phyloP scores from a whole-genome alignment of 192 early-diverging fungal genomes.

The Umbelopsis sp. region DNA sequence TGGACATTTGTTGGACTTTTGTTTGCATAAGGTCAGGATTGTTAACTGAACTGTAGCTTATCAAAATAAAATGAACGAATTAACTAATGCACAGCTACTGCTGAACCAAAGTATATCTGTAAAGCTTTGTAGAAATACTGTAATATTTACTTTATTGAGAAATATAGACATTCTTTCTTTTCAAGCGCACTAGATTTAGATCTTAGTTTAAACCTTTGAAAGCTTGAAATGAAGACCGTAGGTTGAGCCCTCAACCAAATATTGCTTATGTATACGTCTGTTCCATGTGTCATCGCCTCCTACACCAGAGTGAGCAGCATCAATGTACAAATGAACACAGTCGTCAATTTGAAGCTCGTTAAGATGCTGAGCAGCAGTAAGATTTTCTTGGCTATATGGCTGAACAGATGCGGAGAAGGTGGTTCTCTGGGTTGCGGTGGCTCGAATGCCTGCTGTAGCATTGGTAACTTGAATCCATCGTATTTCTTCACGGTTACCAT shows the following conservation, averaged over 20 bases:
- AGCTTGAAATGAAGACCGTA: conserved; percentile 13
- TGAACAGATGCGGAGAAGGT: conserved; percentile 12
- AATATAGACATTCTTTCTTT: neutral
- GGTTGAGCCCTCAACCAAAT: conserved; percentile 12
- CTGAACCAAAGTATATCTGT: too few relatives aligned
- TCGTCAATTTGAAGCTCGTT: conserved; percentile 17
- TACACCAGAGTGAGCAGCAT: conserved; percentile 15
- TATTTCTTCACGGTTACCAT: conserved; percentile 16
- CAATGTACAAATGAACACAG: conserved; percentile 7
- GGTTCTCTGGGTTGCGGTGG: neutral
- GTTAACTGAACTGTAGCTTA: too few relatives aligned
- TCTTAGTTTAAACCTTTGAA: neutral
- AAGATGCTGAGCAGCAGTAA: neutral
- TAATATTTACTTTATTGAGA: neutral
- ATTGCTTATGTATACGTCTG: conserved; percentile 8
- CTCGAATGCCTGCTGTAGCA: neutral
- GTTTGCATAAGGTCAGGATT: too few relatives aligned
- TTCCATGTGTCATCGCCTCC: conserved; percentile 23
- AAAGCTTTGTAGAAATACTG: too few relatives aligned
- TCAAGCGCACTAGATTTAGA: neutral
- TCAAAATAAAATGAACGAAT: too few relatives aligned
- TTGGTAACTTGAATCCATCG: conserved; percentile 11
- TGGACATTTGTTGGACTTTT: too few relatives aligned
- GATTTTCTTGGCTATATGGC: conserved; percentile 4
- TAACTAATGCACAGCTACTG: too few relatives aligned